Base-by-base conservation (phyloP, 2,329 filamentous ascomycete genomes). In the Hypomyces rosellus region DNA sequence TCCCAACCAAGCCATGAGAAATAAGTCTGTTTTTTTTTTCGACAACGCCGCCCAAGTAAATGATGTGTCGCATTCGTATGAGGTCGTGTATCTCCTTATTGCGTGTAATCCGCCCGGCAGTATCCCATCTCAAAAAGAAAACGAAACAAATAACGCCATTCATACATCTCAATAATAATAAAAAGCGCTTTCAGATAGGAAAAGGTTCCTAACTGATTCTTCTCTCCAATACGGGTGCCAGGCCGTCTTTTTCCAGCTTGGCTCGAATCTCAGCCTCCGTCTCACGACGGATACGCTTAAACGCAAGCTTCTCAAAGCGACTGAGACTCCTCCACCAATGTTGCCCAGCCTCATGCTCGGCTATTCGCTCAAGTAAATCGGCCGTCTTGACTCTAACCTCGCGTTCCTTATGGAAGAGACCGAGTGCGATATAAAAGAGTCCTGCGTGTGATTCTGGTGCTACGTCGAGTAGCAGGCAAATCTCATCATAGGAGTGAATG, bases 261-360 rank as follows among this genome's bases (percentile, higher is more conserved):
- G 61, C 65, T 50, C 66, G 73, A 66, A 69, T 67, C 59, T 82
- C 80, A 2, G 70, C 68, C 45, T 84, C 80, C 7, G 71, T 69
- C 58, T 82, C 89, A 53, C 85, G 79, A 65, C 86, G 84, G 45
- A 95, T 83, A 45, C 92, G 80, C 57, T 86, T 84, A 62, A 86
- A 96, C 3, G 88, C 92, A 56, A 95, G 70, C 69, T 92, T 95
- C 59, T 91, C 86, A 64, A 96, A 99, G 41, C 89, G 78, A 51
- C 90, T 93, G 45, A 99, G 73, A 30, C 82, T 82, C 57, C 79
- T 82, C 89, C 92, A 99, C 78, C 93, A 97, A 69, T 97, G 89
- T 61, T 90, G 80, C 2, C 93, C 93, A 9, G 90, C 93, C 63
- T 95, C 87, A 68, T 99, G 92, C 51, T 86, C 84, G 57, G 84